Base-by-base conservation (phyloP, 768 basidiomycete species). In the Mycena latifolia region DNA sequence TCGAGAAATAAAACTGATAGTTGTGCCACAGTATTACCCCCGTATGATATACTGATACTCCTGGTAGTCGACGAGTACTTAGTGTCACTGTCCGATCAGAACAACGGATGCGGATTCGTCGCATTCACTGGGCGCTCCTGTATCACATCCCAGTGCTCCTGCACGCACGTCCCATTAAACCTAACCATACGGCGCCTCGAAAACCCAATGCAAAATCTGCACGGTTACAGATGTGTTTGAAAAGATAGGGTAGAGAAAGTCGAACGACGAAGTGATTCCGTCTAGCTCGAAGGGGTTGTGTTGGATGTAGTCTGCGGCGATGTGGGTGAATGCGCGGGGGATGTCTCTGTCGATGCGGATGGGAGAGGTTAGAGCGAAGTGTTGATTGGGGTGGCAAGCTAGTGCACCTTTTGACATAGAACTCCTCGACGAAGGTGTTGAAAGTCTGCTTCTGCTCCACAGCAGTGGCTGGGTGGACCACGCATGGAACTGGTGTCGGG, bases 101-200 rank as follows among this genome's bases (percentile, higher is more conserved):
- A 60, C 48, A 60, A 60, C 57, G 57, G 31, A 50, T 58, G 56
- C 56, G 56, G 56, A 58, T 59, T 59, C 29, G 48, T 51, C 57
- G 57, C n/a, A 48, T 59, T 51, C 58, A 51, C 48, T 37, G 58
- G 58, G 33, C n/a, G 46, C 47, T 60, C 58, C 58, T 60, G 57
- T 47, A 59, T 59, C 57, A 59, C 57, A 50, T 59, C 57, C 57
- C 57, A 59, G 25, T 59, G 57, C 28, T 59, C 57, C 57, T 59
- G 57, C 57, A 59, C 57, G 37, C 57, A 59, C 57, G 57, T 59
- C 57, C 57, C 57, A 59, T 59, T 59, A 39, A 59, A 59, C 57
- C 57, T 59, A 50, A 59, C 57, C 57, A 59, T 59, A 59, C 24
- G 57, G 57, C 29, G 47, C 45, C 45, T 47, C 45, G 35, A 59